Base-by-base conservation (phyloP, 805 yeast genomes). In the Nakazawaea ernobii region DNA sequence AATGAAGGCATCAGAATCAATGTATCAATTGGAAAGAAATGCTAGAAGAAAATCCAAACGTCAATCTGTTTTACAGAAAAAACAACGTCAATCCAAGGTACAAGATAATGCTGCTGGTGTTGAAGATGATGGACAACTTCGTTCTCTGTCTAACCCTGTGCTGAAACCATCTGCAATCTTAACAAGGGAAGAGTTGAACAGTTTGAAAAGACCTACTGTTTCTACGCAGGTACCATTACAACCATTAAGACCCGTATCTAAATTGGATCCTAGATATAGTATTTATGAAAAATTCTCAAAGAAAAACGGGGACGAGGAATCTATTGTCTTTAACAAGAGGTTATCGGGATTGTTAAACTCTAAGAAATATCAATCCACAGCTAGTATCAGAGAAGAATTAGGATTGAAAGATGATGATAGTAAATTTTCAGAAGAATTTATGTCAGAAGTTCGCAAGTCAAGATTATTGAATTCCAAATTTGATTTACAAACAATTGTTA, bases 251-350 rank as follows among this genome's bases (percentile, higher is more conserved):
- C 84, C 84, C 6, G 73, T 75, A 13, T 77, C 82, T 1, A 70
- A 74, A 51, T 66, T 79, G 44, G 84, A 79, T 59, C 84, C 84
- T 27, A 67, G 80, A 51, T 75, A 75, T 71, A 64, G 65, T 32
- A 77, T 74, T 3, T 75, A 74, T 55, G 79, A 76, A 51, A 71
- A 58, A 37, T 67, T 63, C 46, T 26, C 46, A 26, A 43, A 68
- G 28, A 47, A 35, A 8, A 43, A 39, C 11, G 49, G 46, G 5
- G 41, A 28, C 27, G 42, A 14, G 11, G 45, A 41, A 2, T 37
- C 46, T 3, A 35, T 38, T 15, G 33, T 43, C 14, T 39, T 43
- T 32, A 42, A 43, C 39, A 43, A 39, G 39, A 41, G 46, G 32
- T 37, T 37, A 26, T 42, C 46, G 1, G 46, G 46, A 10, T 32